Percentiles rank a stretch among this genome's conserved stretches.
Evolutionary conservation across 768 basidiomycete species (phyloP).

Genomic region (Tubosaeta brunneosetosa): DNA sequence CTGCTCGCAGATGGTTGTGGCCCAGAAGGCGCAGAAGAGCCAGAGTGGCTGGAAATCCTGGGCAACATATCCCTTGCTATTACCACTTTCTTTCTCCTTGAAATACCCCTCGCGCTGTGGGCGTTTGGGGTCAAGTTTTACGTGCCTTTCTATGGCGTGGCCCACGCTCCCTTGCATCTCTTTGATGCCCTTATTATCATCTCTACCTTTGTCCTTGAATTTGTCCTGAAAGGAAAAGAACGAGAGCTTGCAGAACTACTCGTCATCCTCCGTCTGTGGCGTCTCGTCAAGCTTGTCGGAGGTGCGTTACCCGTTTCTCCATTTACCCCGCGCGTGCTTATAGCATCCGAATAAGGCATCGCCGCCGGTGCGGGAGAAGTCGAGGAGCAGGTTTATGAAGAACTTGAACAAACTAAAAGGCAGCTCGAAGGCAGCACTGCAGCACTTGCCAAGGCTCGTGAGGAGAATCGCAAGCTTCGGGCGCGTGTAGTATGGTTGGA

Average conservation of each 20-base stretch:
- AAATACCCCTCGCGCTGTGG: conserved; percentile 70
- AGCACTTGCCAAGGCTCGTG: conserved; percentile 42
- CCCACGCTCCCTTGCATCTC: conserved; percentile 61
- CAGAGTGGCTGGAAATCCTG: conserved; percentile 60
- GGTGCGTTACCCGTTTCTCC: conserved; percentile 30
- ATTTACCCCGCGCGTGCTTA: neutral
- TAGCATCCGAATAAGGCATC: conserved; percentile 45
- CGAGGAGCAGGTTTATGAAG: conserved; percentile 48
- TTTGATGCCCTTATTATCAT: conserved; percentile 72
- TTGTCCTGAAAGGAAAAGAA: conserved; percentile 61
- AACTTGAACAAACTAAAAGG: conserved; percentile 44
- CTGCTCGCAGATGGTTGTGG: conserved; percentile 55
- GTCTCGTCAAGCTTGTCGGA: conserved; percentile 70
- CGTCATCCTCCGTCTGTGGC: conserved; percentile 74
- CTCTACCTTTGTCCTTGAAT: conserved; percentile 70
- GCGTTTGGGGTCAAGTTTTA: conserved; percentile 60
- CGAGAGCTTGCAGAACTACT: conserved; percentile 68
- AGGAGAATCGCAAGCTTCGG: conserved; percentile 54
- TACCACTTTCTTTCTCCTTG: conserved; percentile 67
- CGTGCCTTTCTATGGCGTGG: conserved; percentile 51
- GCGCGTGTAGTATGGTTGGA: conserved; percentile 34
- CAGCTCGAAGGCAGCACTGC: conserved; percentile 43
- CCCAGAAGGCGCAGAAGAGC: conserved; percentile 39
- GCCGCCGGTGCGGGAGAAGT: conserved; percentile 72
- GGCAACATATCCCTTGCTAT: conserved; percentile 61